Conservation (phyloP, 345 rosid species). For the Erysimum cheiranthoides region DNA sequence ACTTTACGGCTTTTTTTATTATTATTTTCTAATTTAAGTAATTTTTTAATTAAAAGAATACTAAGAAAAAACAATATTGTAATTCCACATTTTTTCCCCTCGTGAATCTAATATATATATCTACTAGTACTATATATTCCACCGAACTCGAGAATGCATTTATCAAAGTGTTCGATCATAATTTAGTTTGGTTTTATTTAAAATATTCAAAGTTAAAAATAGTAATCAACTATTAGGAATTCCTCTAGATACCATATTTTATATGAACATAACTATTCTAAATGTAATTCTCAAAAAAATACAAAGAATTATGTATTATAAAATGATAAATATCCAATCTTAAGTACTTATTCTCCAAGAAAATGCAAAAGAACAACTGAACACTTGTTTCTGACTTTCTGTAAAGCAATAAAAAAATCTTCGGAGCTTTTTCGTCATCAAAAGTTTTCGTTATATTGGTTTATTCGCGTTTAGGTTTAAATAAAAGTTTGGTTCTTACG, state of each 20-base stretch:
- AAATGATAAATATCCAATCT: slow-evolving; percentile 13
- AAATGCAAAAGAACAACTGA: slow-evolving; percentile 23
- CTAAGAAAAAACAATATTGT: neutral
- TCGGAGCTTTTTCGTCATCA: slow-evolving; percentile 2
- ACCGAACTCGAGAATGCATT: slow-evolving; percentile 35
- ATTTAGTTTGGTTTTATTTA: neutral
- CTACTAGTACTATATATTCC: no score
- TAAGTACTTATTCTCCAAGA: slow-evolving; percentile 30
- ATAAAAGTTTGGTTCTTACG: neutral
- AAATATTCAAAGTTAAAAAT: neutral
- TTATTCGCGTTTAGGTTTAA: slow-evolving; percentile 7
- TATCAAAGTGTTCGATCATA: no score
- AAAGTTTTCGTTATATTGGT: neutral
- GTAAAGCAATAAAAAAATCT: slow-evolving; percentile 22
- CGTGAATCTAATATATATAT: no score
- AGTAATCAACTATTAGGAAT: no score
- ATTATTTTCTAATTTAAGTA: neutral
- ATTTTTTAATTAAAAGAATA: neutral
- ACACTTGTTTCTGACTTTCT: slow-evolving; percentile 37
- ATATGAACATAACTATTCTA: no score
- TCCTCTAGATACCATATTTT: no score
- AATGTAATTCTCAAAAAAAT: no score
- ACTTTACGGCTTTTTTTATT: slow-evolving; percentile 37
- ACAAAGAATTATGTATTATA: no score
- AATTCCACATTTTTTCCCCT: neutral